Evolutionary conservation across 176 grass and related monocot genomes (phyloP).

Genomic region (Pontederia paniculata): DNA sequence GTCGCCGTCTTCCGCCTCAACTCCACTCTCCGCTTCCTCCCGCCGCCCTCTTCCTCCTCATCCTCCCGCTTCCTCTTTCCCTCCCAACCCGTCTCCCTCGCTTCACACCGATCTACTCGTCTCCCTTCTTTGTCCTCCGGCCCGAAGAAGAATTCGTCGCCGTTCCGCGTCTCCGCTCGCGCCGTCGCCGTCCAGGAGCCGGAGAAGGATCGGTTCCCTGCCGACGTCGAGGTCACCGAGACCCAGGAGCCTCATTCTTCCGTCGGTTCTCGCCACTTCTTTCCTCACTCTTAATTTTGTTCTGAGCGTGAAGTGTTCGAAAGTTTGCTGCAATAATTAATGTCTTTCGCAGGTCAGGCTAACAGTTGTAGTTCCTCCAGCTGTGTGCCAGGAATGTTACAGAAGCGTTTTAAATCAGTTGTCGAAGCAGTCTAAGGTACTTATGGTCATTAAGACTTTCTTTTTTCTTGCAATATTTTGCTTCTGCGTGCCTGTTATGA

Average conservation of each 20-base stretch:
- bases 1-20: background rate
- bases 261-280: background rate
- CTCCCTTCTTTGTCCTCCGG: background rate
- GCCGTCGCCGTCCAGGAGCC: background rate
- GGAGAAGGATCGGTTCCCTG: constrained; percentile 7
- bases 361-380: constrained; percentile 74
- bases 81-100: background rate
- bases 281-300: background rate
- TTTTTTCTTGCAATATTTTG: background rate
- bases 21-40: background rate
- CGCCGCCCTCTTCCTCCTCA: background rate
- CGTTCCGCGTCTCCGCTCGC: background rate
- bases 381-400: constrained; percentile 59
- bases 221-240: constrained; percentile 17
- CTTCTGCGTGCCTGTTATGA: too few relatives aligned
- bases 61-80: background rate
- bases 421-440: constrained; percentile 61
- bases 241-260: constrained; percentile 15
- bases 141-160: background rate
- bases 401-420: constrained; percentile 47
- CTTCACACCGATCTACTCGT: background rate
- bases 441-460: background rate
- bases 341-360: constrained; percentile 54
- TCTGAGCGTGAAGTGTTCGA: too few relatives aligned
- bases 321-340: background rate